These are phyloP conservation scores for Pueraria montana DNA, from an alignment of 306 rosid genomes.

Conservation along the genomic window DNA sequence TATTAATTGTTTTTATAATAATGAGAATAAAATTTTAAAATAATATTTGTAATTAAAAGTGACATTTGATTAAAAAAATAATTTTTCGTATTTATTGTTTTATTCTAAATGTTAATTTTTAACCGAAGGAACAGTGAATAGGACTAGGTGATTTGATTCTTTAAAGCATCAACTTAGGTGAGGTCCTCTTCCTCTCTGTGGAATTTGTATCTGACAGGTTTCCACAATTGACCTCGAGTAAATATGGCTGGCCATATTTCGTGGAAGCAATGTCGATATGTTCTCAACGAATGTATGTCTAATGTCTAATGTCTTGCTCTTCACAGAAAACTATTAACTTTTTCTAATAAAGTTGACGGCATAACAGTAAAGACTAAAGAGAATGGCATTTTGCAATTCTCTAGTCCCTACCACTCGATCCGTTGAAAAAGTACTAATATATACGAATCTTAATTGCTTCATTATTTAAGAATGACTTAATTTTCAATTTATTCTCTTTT, in stretches of 20 bases:
- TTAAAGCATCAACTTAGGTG: neutral
- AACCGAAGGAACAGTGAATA: neutral
- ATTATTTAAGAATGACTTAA: neutral
- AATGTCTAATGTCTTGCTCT: too few species aligned
- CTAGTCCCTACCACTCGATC: neutral
- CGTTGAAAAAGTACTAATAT: neutral
- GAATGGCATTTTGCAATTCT: neutral
- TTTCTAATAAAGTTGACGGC: too few species aligned
- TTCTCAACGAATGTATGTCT: neutral
- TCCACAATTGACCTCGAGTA: neutral
- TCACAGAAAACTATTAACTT: too few species aligned
- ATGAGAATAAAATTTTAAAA: too few species aligned
- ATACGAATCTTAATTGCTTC: neutral
- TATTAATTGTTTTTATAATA: too few species aligned
- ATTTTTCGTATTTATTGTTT: too few species aligned
- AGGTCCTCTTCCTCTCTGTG: neutral
- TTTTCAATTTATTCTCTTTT: neutral
- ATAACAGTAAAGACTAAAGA: too few species aligned
- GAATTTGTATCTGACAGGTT: neutral
- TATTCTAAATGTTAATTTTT: neutral
- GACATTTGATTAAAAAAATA: too few species aligned
- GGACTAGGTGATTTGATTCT: neutral
- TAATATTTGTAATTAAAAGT: too few species aligned
- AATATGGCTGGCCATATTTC: slow-evolving; percentile 2
- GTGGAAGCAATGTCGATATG: neutral